Conservation (phyloP, 1,284 basidiomycete genomes). For the Austroboletus rostrupii region DNA sequence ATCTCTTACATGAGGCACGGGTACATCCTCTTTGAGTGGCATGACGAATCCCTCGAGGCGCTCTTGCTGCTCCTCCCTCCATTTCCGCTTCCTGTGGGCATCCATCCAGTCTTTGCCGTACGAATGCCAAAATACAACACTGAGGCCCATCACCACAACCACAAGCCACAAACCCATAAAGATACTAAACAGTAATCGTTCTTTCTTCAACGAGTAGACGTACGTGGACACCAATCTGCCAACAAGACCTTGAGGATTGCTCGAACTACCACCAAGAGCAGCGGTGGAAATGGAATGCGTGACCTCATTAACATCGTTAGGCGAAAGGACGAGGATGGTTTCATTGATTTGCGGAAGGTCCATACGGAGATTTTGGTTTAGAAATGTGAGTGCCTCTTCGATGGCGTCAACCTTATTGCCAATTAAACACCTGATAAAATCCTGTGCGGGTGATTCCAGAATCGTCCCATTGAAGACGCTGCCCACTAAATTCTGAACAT, state of each 20-base stretch:
- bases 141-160: conserved; percentile 70
- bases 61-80: conserved; percentile 48
- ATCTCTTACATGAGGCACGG: conserved; percentile 20
- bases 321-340: conserved; percentile 73
- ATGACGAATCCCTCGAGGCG: conserved; percentile 43
- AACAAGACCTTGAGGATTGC: conserved; percentile 62
- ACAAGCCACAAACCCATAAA: conserved; percentile 79
- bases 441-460: conserved; percentile 76
- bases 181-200: conserved; percentile 77
- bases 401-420: conserved; percentile 86
- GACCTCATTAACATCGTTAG: conserved; percentile 67
- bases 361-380: conserved; percentile 83
- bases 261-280: conserved; percentile 62
- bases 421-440: conserved; percentile 85
- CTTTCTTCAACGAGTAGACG: conserved; percentile 67
- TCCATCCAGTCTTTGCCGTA: conserved; percentile 48
- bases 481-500: conserved; percentile 67
- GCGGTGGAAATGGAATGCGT: conserved; percentile 75
- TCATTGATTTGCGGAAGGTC: conserved; percentile 73
- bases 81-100: conserved; percentile 45
- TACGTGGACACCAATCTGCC: conserved; percentile 74
- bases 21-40: conserved; percentile 35
- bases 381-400: conserved; percentile 86
- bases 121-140: conserved; percentile 64
- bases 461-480: conserved; percentile 80